Conservation (phyloP, 2,329 filamentous ascomycete genomes). For the Fusarium haematococcum region DNA sequence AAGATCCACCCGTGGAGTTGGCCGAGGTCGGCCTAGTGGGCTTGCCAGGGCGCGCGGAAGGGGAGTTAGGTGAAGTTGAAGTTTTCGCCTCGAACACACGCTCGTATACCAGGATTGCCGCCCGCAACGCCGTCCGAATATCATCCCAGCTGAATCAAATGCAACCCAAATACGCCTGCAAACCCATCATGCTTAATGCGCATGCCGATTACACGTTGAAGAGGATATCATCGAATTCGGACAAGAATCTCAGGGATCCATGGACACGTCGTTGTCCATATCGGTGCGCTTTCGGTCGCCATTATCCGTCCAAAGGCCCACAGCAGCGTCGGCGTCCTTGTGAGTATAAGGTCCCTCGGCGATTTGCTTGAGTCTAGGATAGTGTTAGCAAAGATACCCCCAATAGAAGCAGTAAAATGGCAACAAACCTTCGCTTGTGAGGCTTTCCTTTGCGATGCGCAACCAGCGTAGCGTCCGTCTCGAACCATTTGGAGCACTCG, state of each 20-base stretch:
- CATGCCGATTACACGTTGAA: not conserved
- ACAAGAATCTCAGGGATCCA: slow-evolving; percentile 45
- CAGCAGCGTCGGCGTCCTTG: slow-evolving; percentile 84
- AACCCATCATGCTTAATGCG: not conserved
- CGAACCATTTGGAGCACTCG: slow-evolving; percentile 97
- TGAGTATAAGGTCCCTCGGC: slow-evolving; percentile 88
- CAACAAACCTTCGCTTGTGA: slow-evolving; percentile 81
- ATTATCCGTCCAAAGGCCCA: slow-evolving; percentile 79
- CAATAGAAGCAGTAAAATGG: slow-evolving; percentile 1
- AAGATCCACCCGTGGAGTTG: slow-evolving; percentile 42
- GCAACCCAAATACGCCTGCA: slow-evolving; percentile 13
- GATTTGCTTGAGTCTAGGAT: slow-evolving; percentile 78
- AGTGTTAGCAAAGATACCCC: slow-evolving; percentile 38
- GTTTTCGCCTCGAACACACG: slow-evolving; percentile 15
- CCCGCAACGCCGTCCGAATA: slow-evolving; percentile 19
- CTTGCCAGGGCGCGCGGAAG: slow-evolving; percentile 60
- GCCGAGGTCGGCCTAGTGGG: slow-evolving; percentile 57
- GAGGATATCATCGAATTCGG: slow-evolving; percentile 12
- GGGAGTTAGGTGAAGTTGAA: slow-evolving; percentile 55
- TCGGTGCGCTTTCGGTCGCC: slow-evolving; percentile 36
- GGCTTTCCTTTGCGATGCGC: slow-evolving; percentile 88
- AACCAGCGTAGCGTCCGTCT: slow-evolving; percentile 80
- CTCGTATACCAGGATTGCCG: slow-evolving; percentile 25
- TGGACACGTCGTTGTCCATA: slow-evolving; percentile 47
- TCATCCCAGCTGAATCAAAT: slow-evolving; percentile 6